A percentile compares a stretch with the other conserved stretches of the same genome.
These are phyloP conservation scores for Aspergillus texensis DNA, from an alignment of 2,329 filamentous ascomycete species.

Conservation along the genomic window DNA sequence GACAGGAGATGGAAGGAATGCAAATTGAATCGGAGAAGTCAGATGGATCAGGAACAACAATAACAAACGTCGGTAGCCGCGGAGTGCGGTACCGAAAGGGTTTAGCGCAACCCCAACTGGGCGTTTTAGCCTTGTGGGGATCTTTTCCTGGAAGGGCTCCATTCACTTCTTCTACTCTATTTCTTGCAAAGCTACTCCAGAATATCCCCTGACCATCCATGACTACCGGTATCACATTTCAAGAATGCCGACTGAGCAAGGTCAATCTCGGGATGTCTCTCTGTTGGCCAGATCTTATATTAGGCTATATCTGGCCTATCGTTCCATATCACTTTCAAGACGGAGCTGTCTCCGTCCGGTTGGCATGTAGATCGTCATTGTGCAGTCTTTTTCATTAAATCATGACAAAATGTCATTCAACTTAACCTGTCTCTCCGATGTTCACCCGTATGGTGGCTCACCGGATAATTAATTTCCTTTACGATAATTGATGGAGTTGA, in stretches of 20 bases:
- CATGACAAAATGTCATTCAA: slow-evolving; percentile 5
- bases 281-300: background rate
- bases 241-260: background rate
- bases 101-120: background rate
- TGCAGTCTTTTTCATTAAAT: background rate
- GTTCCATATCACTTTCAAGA: background rate
- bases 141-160: background rate
- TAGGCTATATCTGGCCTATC: background rate
- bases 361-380: background rate
- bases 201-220: background rate
- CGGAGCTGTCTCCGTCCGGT: background rate
- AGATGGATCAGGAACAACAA: background rate
- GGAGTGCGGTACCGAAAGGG: background rate
- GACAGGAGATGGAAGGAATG: background rate
- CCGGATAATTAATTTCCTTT: slow-evolving; percentile 7
- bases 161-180: background rate
- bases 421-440: background rate
- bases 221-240: background rate
- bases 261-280: background rate
- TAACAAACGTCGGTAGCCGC: background rate
- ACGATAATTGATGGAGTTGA: background rate
- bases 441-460: background rate
- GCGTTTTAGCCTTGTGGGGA: background rate
- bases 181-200: background rate
- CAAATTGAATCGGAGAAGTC: background rate